These are phyloP conservation scores for Aspergillus haitiensis DNA, from an alignment of 495 filamentous ascomycete genomes.

Conservation along the genomic window DNA sequence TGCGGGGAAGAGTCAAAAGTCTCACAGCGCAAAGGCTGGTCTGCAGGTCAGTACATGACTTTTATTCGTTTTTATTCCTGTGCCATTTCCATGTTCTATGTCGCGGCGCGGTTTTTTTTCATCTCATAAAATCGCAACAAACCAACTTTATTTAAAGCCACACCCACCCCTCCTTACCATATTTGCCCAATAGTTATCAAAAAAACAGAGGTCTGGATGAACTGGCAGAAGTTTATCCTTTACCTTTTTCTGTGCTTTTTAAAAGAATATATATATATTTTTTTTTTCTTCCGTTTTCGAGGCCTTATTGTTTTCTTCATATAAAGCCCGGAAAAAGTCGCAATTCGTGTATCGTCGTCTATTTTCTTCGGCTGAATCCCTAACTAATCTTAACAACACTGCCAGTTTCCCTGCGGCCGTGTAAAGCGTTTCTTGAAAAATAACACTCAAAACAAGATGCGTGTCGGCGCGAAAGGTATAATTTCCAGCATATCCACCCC, in stretches of 20 bases:
- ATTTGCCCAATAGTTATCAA: background rate
- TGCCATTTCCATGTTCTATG: background rate
- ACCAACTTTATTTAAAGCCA: background rate
- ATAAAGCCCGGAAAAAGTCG: background rate
- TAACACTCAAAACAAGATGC: conserved; percentile 99
- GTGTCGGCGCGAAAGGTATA: conserved; percentile 90
- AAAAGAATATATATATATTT: background rate
- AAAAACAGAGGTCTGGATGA: background rate
- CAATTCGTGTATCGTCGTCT: background rate
- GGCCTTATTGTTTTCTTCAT: background rate
- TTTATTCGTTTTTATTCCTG: conserved; percentile 11
- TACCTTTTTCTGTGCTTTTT: background rate
- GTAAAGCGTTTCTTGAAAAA: conserved; percentile 99
- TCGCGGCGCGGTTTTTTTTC: background rate
- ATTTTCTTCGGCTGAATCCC: background rate
- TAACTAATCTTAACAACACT: conserved; percentile 18
- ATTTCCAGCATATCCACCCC: conserved; percentile 5
- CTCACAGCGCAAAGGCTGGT: conserved; percentile 96
- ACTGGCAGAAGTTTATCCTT: no score
- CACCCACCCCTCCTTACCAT: background rate
- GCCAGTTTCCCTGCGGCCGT: conserved; percentile 96
- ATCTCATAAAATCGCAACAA: background rate
- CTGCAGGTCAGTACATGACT: conserved; percentile 77
- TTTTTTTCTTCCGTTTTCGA: background rate
- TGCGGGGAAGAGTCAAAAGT: conserved; percentile 88